phyloP scores from a whole-genome alignment of 1,139 yeast genomes.

The Geotrichum phurueaensis region DNA sequence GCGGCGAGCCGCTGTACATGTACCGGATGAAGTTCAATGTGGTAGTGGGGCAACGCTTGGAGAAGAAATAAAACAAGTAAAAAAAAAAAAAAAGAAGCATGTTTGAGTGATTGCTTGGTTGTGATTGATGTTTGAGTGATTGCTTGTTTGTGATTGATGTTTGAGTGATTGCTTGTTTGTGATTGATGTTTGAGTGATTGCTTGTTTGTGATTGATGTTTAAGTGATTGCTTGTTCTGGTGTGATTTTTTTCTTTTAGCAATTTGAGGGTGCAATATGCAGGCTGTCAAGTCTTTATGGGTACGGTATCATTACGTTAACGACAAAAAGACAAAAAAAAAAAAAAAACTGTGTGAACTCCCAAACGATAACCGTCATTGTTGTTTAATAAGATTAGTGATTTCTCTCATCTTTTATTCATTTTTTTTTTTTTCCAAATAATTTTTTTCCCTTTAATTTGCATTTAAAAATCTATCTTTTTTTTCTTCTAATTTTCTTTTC shows the following conservation, averaged over 20 bases:
- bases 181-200: too few relatives aligned
- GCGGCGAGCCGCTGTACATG: slow-evolving; percentile 18
- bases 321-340: background rate
- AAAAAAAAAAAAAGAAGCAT: too few relatives aligned
- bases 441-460: background rate
- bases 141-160: too few relatives aligned
- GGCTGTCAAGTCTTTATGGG: too few relatives aligned
- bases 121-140: too few relatives aligned
- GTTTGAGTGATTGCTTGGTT: too few relatives aligned
- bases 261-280: too few relatives aligned
- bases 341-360: background rate
- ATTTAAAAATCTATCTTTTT: background rate
- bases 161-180: too few relatives aligned
- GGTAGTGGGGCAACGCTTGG: slow-evolving; percentile 18
- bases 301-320: too few relatives aligned
- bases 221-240: too few relatives aligned
- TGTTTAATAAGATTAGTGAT: background rate
- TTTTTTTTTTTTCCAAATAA: background rate
- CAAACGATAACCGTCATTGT: background rate
- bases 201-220: too few relatives aligned
- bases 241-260: too few relatives aligned
- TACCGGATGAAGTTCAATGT: slow-evolving; percentile 19
- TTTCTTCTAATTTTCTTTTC: background rate
- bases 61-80: background rate
- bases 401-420: background rate